These are phyloP conservation scores for Conticribra guillardii DNA, from an alignment of 108 stramenopile species.

Conservation along the genomic window DNA sequence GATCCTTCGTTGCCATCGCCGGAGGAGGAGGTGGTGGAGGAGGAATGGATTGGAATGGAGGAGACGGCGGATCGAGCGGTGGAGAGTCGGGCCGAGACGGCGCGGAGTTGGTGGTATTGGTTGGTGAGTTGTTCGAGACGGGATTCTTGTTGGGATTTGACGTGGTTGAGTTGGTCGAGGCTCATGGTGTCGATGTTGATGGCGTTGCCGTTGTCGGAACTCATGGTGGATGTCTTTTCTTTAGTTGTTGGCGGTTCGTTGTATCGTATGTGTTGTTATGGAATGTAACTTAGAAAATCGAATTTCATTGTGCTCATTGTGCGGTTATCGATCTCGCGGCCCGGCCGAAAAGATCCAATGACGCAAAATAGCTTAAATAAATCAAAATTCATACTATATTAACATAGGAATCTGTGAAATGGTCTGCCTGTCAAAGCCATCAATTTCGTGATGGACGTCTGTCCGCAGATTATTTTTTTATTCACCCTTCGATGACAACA, in stretches of 20 bases:
- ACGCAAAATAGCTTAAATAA: too few species aligned
- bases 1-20: conserved; percentile 39
- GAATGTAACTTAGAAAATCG: too few species aligned
- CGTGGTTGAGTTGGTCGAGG: conserved; percentile 80
- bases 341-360: too few species aligned
- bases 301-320: too few species aligned
- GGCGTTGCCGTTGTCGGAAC: conserved; percentile 23
- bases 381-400: too few species aligned
- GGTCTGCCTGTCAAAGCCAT: conserved; percentile 2
- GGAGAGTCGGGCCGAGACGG: conserved; percentile 75
- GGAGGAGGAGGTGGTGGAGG: conserved; percentile 1
- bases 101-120: conserved; percentile 76
- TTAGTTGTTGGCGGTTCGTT: too few species aligned
- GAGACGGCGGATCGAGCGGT: conserved; percentile 62
- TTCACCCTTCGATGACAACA: too few species aligned
- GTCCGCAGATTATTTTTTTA: too few species aligned
- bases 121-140: conserved; percentile 69
- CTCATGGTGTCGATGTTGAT: conserved; percentile 80
- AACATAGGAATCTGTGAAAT: too few species aligned
- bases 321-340: too few species aligned
- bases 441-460: background rate
- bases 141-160: conserved; percentile 79
- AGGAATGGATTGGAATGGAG: conserved; percentile 8
- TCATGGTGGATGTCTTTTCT: too few species aligned
- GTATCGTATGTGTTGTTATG: too few species aligned